Base-by-base conservation (phyloP, 345 rosid genomes). In the Lumnitzera littorea region DNA sequence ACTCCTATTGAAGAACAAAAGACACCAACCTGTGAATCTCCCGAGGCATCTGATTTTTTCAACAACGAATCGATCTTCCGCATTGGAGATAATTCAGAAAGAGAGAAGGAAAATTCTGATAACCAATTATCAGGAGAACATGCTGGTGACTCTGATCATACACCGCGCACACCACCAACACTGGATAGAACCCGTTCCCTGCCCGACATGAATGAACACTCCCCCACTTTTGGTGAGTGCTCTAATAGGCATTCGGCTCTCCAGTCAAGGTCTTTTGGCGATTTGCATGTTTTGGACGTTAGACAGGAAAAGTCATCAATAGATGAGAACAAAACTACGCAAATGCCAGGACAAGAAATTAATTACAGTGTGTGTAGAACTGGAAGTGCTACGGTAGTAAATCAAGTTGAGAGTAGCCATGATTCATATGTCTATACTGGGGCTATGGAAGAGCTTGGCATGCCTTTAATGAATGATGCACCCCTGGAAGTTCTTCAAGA, bases 381-480 rank as follows among this genome's bases (percentile, higher is more conserved):
- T 61, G 78, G 71, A 60, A 70, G 67, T 57, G 65, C 36, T 64
- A 65, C 69, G 61, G 60, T 66, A 65, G 84, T 79, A 63, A 76
- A 66, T 67, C 62, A 68, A n/a, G 55, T 57, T 48, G 76, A 78
- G 24, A 84, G 83, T 47, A 75, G 67, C 49, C 78, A 67, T 70
- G 84, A 81, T 50, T 74, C 76, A 60, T 76, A 69, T 72, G 76
- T 68, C 53, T 86, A 83, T 75, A 72, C 82, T 58, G 79, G 84
- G 62, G 51, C 64, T 31, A 87, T 88, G 25, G 77, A 82, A 67
- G 96, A 86, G 52, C 83, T 96, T 91, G 72, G 84, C 48, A 53
- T 91, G 48, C 95, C 97, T 41, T 73, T 70, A 64, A 61, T 63
- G 13, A 88, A 88, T 63, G 90, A 80, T 71, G 56, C 65, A 52